phyloP scores from a whole-genome alignment of 257 asterid species.

The Solanum ossicruentum region DNA sequence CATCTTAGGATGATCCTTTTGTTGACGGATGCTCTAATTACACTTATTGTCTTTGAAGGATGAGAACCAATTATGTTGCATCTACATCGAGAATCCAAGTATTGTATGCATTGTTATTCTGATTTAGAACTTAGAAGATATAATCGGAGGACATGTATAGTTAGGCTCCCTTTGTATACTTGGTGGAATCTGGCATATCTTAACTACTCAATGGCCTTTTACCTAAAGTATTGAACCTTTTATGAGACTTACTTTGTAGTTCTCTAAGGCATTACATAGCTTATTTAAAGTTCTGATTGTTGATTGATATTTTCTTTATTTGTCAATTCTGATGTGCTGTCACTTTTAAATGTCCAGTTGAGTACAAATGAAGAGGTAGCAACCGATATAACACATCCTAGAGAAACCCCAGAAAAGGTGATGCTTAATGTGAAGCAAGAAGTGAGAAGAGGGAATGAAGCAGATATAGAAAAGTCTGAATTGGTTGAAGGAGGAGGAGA shows the following conservation, averaged over 20 bases:
- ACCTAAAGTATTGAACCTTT: neutral
- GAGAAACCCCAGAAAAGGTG: conserved; percentile 11
- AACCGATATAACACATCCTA: neutral
- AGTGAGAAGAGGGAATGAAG: neutral
- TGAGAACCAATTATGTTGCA: neutral
- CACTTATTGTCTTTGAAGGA: neutral
- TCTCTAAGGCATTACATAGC: neutral
- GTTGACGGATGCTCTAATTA: neutral
- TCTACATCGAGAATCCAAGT: neutral
- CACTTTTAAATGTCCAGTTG: conserved; percentile 9
- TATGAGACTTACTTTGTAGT: neutral
- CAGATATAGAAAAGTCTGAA: neutral
- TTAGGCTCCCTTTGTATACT: neutral
- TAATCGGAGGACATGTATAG: neutral
- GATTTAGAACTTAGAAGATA: neutral
- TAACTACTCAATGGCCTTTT: neutral
- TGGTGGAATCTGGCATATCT: neutral
- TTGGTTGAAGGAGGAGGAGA: conserved; percentile 2
- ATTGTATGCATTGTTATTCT: neutral
- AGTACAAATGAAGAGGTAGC: conserved; percentile 9
- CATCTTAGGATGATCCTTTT: neutral
- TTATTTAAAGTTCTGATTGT: neutral
- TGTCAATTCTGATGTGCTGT: neutral
- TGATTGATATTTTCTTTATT: neutral
- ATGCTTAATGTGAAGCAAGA: conserved; percentile 9